Base-by-base conservation (phyloP, 129 eudicot genomes). In the Helianthus annuus region DNA sequence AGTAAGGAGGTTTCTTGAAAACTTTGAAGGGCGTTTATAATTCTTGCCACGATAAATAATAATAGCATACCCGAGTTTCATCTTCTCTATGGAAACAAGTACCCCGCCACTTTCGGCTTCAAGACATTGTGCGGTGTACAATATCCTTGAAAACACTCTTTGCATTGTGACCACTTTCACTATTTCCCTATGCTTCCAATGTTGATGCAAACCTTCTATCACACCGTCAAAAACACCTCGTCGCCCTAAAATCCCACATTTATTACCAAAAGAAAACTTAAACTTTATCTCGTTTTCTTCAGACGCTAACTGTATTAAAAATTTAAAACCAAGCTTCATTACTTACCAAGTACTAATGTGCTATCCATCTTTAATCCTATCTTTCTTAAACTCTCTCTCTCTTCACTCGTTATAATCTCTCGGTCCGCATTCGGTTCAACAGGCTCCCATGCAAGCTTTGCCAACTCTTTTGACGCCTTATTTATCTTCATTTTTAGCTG, bases 181-280 rank as follows among this genome's bases (percentile, higher is more conserved):
- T 59, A 95, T 63, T 76, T 95, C 99, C 74, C 83, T 86, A 86
- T 95, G 91, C 84, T 95, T 95, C 99, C 99, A 95, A 40, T 95
- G 99, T 84, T 95, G 99, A 78, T 88, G 96, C 68, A 95, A 69
- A 61, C 99, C 92, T 84, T 90, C 97, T 45, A 95, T 83, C 4
- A 95, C 99, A 70, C 99, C 99, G 80, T 85, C 96, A 80, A 86
- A 95, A 24, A 95, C 89, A 39, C 99, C 99, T 45, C 99, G 90
- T 53, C 99, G 86, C 48, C 99, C 99, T 95, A 81, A 61, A 80
- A 66, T 10, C 44, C 56, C 39, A 10, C 48, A 64, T 36, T 12
- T 16, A 36, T 12, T 44, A 45, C n/a, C 40, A 66, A 44, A 27
- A 53, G n/a, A 16, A 70, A 17, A 2, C 10, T 16, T 38, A 22